phyloP scores from a whole-genome alignment of 2,329 filamentous ascomycete species.

The Pezicula radicicola region DNA sequence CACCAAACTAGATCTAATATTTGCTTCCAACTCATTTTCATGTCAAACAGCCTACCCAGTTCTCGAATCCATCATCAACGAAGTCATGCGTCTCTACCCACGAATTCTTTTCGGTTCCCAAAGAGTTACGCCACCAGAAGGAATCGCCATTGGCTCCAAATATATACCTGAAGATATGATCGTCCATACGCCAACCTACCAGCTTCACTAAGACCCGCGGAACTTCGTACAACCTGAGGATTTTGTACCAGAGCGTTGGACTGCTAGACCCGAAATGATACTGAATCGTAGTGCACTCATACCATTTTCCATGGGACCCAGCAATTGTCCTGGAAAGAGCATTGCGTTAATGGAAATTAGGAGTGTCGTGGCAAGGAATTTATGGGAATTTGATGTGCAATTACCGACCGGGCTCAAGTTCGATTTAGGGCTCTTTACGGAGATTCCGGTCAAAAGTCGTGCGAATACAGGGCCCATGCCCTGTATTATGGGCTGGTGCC shows the following conservation, averaged over 20 bases:
- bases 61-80: slow-evolving; percentile 34
- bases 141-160: slow-evolving; percentile 10
- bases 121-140: slow-evolving; percentile 32
- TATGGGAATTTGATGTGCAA: slow-evolving; percentile 16
- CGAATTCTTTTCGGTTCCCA: slow-evolving; percentile 30
- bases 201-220: not conserved
- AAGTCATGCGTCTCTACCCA: slow-evolving; percentile 33
- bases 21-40: not conserved
- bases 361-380: slow-evolving; percentile 14
- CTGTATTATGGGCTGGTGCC: not conserved
- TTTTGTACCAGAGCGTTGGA: slow-evolving; percentile 28
- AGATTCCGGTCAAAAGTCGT: too few relatives aligned
- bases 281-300: not conserved
- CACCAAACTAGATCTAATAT: not conserved
- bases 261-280: not conserved
- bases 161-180: slow-evolving; percentile 2
- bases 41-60: slow-evolving; percentile 11
- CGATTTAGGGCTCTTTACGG: not conserved
- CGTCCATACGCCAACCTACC: not conserved
- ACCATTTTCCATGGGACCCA: slow-evolving; percentile 12
- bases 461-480: too few relatives aligned
- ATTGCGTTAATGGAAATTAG: slow-evolving; percentile 26
- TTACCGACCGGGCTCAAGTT: slow-evolving; percentile 7
- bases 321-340: slow-evolving; percentile 25
- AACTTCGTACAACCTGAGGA: slow-evolving; percentile 4